Base-by-base conservation (phyloP, 1,139 yeast species). In the Geotrichum restrictum region DNA sequence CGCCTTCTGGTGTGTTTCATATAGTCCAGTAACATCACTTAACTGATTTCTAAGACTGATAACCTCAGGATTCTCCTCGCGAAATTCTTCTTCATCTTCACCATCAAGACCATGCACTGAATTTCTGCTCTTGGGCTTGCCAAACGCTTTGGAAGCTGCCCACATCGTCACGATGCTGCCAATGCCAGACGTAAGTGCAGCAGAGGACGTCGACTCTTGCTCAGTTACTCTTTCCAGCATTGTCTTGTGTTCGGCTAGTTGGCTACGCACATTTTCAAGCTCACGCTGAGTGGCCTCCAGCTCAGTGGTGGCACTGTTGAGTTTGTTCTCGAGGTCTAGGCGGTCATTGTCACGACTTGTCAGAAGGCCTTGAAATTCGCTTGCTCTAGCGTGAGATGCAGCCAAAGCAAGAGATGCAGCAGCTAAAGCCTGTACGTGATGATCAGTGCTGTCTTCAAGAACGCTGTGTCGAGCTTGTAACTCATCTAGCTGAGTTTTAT, bases 1-100 rank as follows among this genome's bases (percentile, higher is more conserved):
- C 1, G 71, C 71, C n/a, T 58, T 59, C 56, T 60, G 61, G 51
- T 69, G 71, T 14, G 62, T 37, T 48, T 60, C 64, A 49, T 66
- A 68, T 18, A 67, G 58, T 47, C 60, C 45, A n/a, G 51, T 55
- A 16, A 62, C 58, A 8, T 60, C 59, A 2, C 53, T 60, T 32
- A 63, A 53, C 51, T 59, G 58, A n/a, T 49, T 49, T 33, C 59
- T 61, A 32, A 64, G 54, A 13, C 54, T 59, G 3, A 54, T 48
- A 40, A 54, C 37, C 32, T 59, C 54, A 3, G 62, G 61, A 40
- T 60, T 60, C 7, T 53, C 62, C 6, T 57, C 58, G 2, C 52
- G 57, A 3, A 48, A 60, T 7, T 51, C 57, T 1, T 38, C 56
- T 3, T 46, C 51, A 31, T 40, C 54, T 4, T 21, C 31, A n/a